Evolutionary conservation across 331 rosid species (phyloP).

Genomic region (Ulmus americana): DNA sequence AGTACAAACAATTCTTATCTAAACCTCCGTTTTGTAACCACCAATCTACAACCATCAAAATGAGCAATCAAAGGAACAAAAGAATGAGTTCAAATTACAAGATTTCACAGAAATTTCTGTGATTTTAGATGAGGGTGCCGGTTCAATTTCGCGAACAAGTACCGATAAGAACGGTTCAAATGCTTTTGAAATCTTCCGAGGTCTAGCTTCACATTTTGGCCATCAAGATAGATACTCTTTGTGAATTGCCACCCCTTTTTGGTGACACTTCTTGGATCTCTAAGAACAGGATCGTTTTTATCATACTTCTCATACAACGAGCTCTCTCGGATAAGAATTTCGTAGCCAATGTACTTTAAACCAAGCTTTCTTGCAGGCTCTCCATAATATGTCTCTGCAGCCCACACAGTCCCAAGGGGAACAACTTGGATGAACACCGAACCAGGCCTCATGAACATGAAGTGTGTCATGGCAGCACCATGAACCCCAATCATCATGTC

Average conservation of each 20-base stretch:
- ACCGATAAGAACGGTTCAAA: constrained; percentile 20
- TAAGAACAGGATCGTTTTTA: constrained; percentile 46
- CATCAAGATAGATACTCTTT: constrained; percentile 68
- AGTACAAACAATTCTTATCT: constrained; percentile 16
- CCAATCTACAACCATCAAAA: constrained; percentile 17
- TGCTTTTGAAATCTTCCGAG: constrained; percentile 55
- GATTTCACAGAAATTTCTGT: constrained; percentile 21
- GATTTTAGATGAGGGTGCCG: constrained; percentile 24
- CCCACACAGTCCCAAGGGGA: constrained; percentile 74
- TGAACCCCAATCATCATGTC: constrained; percentile 82
- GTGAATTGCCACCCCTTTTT: constrained; percentile 72
- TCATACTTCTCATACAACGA: constrained; percentile 44
- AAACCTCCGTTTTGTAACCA: constrained; percentile 11
- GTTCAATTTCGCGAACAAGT: constrained; percentile 25
- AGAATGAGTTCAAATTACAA: not conserved
- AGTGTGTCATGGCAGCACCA: constrained; percentile 95
- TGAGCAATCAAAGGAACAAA: constrained; percentile 7
- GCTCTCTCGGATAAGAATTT: constrained; percentile 58
- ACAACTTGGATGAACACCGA: constrained; percentile 66
- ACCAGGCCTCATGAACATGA: constrained; percentile 56
- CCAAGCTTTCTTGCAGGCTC: constrained; percentile 78
- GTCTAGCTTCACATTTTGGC: constrained; percentile 58
- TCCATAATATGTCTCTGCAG: constrained; percentile 75
- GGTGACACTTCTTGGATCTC: constrained; percentile 52
- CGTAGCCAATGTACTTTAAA: constrained; percentile 63